Base-by-base conservation (phyloP, 140 eudicot species). In the Stevia rebaudiana region DNA sequence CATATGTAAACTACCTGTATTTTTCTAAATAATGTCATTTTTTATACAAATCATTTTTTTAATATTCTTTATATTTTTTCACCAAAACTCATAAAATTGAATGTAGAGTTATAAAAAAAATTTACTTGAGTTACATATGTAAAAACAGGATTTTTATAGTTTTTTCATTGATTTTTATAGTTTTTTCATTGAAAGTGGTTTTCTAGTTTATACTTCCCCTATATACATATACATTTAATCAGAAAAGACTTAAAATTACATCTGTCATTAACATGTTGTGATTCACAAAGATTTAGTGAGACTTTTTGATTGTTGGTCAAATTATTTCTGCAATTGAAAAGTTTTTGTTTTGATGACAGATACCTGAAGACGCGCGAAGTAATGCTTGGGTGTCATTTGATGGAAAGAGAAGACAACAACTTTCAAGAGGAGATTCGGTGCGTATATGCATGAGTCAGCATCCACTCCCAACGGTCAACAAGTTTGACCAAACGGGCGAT, bases 301-400 rank as follows among this genome's bases (percentile, higher is more conserved):
- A 61, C 21, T 39, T 39, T 39, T 59, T 2, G 65, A 36, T n/a
- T 63, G 58, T 28, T 15, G 28, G 23, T 47, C 43, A 30, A 30
- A 13, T 21, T 15, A 37, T 51, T 19, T 50, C n/a, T 50, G 37
- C 21, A 58, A 33, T 35, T 60, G 19, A 49, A 36, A 25, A 47
- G 21, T 12, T 9, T 8, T 55, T 41, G 9, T 59, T 58, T 33
- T 64, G n/a, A 37, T 39, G 63, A 58, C 84, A 92, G 99, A 88
- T 94, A 71, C 99, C 99, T 4, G 87, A 85, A 30, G 95, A 94
- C 76, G 99, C 99, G 48, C 76, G 99, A 63, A 88, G 97, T 74
- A 94, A 88, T 50, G 99, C 99, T 22, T 94, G 99, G 99, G 99
- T 94, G 19, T 94, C 99, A 4, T 94, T 94, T 48, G 99, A 94